Conservation (phyloP, 768 basidiomycete species). For the Lentinula boryana region DNA sequence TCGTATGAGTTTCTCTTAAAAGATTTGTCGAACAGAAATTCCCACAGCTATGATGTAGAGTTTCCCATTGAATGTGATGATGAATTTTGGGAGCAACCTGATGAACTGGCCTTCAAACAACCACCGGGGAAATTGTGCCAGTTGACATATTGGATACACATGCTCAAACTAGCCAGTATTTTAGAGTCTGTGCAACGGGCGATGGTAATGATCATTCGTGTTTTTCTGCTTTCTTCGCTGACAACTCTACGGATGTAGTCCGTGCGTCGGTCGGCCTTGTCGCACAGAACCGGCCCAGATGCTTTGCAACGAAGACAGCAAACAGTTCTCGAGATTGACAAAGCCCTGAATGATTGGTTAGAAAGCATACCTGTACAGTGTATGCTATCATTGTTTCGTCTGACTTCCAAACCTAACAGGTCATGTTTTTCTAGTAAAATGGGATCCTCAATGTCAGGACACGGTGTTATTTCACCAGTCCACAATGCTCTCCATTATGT, state of each 20-base stretch:
- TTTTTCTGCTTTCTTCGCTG: neutral
- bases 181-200: constrained; percentile 32
- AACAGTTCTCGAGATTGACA: neutral
- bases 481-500: constrained; percentile 41
- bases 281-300: constrained; percentile 23
- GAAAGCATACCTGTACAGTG: neutral
- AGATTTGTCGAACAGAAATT: constrained; percentile 6
- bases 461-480: constrained; percentile 49
- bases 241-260: neutral
- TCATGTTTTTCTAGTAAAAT: constrained; percentile 25
- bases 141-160: constrained; percentile 32
- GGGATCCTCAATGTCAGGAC: constrained; percentile 34
- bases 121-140: constrained; percentile 33
- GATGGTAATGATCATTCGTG: constrained; percentile 21
- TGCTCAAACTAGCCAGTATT: constrained; percentile 41
- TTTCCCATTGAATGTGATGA: constrained; percentile 51
- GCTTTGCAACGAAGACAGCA: neutral
- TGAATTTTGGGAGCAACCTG: constrained; percentile 39
- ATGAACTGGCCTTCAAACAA: constrained; percentile 36
- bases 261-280: neutral
- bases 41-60: constrained; percentile 35
- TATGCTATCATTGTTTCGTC: neutral
- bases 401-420: too few species aligned
- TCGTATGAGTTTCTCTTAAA: neutral
- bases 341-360: neutral